Base-by-base conservation (phyloP, 73 alveolate species). In the Loxodes magnus region DNA sequence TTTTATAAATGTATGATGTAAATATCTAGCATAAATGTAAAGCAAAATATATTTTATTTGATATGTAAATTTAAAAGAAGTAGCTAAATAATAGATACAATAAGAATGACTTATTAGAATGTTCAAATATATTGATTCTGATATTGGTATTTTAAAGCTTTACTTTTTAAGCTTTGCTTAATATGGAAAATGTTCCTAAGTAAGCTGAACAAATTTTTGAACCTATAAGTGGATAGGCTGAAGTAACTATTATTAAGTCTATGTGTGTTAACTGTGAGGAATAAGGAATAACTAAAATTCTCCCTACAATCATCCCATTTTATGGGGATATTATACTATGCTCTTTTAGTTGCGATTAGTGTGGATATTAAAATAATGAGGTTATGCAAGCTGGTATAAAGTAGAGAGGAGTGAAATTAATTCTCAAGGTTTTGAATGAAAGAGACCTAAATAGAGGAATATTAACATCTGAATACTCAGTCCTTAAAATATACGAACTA, bases 241-340 rank as follows among this genome's bases (percentile, higher is more conserved):
- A n/a, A 34, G 91, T 80, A 17, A 74, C 87, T 34, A 91, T 77
- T 49, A 93, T 90, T 59, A 94, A 81, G 56, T 68, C 93, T 17
- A 24, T 89, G 57, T 93, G 99, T 54, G 73, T 90, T 77, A 67
- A 60, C 51, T 93, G 99, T 56, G 76, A 87, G 44, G 87, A 71
- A 26, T 25, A 70, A 22, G 99, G 99, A 24, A 77, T 68, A 35
- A 93, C 97, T 3, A 83, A 90, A 44, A 43, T 93, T 44, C 54
- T 93, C 48, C 74, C 84, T 57, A 81, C 98, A 21, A 81, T 72
- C 55, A 93, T 93, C 23, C 99, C 99, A 15, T 89, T 88, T 88
- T 93, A 89, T 74, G 81, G 85, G 62, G 94, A 90, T 43, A 67
- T 93, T 27, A 84, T 93, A 5, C 51, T 93, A 24, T 80, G 85